A percentile compares a stretch with the other conserved stretches of the same genome.
These are phyloP conservation scores for Phytophthora kernoviae DNA, from an alignment of 352 stramenopile species.

Conservation along the genomic window DNA sequence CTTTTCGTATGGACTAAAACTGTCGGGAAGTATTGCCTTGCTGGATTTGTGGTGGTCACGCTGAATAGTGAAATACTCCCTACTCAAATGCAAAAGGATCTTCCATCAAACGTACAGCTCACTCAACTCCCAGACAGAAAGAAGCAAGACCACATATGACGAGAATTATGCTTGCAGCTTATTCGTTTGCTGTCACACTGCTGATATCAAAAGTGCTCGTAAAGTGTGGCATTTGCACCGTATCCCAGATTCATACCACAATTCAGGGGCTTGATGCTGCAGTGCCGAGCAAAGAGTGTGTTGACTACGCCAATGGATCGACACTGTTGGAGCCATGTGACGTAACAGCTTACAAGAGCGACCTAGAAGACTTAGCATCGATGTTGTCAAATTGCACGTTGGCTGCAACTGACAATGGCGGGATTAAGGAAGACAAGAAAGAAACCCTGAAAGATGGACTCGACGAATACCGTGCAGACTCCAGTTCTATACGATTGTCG, in stretches of 20 bases:
- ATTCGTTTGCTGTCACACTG: not conserved
- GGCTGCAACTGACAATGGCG: slow-evolving; percentile 11
- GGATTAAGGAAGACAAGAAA: slow-evolving; percentile 16
- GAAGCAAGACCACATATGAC: too few species aligned
- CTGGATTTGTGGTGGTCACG: too few species aligned
- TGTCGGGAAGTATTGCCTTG: too few species aligned
- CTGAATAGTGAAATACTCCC: too few species aligned
- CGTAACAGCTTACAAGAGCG: slow-evolving; percentile 1
- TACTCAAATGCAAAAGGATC: too few species aligned
- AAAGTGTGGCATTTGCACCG: slow-evolving; percentile 6
- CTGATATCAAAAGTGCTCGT: not conserved
- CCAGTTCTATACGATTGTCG: slow-evolving; percentile 5
- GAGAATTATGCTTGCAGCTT: too few species aligned
- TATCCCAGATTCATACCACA: slow-evolving; percentile 23
- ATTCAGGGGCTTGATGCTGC: slow-evolving; percentile 11
- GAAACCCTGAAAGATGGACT: slow-evolving; percentile 8
- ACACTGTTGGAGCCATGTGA: slow-evolving; percentile 13
- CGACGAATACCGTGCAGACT: slow-evolving; percentile 2
- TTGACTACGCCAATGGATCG: slow-evolving; percentile 9
- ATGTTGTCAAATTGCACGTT: slow-evolving; percentile 16
- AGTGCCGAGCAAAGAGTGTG: slow-evolving; percentile 6
- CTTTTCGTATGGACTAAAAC: too few species aligned
- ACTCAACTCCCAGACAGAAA: too few species aligned
- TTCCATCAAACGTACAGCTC: too few species aligned
- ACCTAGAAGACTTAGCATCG: slow-evolving; percentile 5